phyloP scores from a whole-genome alignment of 2,329 filamentous ascomycete species.

The Arachnomyces sp. region DNA sequence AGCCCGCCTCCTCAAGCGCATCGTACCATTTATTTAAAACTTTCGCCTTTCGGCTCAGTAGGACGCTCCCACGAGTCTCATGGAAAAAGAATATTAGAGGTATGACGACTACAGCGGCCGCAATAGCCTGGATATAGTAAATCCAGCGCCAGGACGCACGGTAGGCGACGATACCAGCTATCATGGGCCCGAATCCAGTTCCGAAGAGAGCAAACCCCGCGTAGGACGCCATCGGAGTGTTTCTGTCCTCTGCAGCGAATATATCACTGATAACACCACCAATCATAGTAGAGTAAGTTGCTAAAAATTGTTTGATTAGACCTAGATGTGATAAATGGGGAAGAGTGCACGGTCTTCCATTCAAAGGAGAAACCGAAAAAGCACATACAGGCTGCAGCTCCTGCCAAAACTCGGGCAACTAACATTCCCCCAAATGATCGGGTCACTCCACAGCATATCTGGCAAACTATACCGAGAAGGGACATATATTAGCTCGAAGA shows the following conservation, averaged over 20 bases:
- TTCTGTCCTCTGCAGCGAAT: slow-evolving; percentile 69
- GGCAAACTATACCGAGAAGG: slow-evolving; percentile 42
- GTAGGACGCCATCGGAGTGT: slow-evolving; percentile 85
- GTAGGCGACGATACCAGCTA: slow-evolving; percentile 62
- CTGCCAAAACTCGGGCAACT: slow-evolving; percentile 65
- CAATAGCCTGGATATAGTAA: slow-evolving; percentile 77
- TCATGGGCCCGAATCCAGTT: slow-evolving; percentile 69
- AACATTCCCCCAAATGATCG: slow-evolving; percentile 65
- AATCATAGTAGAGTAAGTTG: slow-evolving; percentile 75
- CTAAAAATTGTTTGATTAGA: slow-evolving; percentile 14
- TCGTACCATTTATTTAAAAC: slow-evolving; percentile 74
- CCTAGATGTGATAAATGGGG: slow-evolving; percentile 9
- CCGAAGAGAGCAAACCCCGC: slow-evolving; percentile 71
- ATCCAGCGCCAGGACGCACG: slow-evolving; percentile 73
- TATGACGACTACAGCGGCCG: slow-evolving; percentile 55
- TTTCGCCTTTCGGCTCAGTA: slow-evolving; percentile 67
- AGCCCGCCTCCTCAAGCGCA: slow-evolving; percentile 58
- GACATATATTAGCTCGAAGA: slow-evolving; percentile 5
- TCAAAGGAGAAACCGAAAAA: slow-evolving; percentile 5
- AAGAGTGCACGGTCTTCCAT: neutral
- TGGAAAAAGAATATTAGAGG: slow-evolving; percentile 64
- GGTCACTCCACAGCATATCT: slow-evolving; percentile 67
- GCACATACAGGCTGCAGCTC: slow-evolving; percentile 63
- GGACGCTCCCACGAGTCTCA: slow-evolving; percentile 73
- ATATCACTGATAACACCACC: slow-evolving; percentile 88